phyloP scores from a whole-genome alignment of 2,329 filamentous ascomycete genomes.

The Sporothrix sp. region DNA sequence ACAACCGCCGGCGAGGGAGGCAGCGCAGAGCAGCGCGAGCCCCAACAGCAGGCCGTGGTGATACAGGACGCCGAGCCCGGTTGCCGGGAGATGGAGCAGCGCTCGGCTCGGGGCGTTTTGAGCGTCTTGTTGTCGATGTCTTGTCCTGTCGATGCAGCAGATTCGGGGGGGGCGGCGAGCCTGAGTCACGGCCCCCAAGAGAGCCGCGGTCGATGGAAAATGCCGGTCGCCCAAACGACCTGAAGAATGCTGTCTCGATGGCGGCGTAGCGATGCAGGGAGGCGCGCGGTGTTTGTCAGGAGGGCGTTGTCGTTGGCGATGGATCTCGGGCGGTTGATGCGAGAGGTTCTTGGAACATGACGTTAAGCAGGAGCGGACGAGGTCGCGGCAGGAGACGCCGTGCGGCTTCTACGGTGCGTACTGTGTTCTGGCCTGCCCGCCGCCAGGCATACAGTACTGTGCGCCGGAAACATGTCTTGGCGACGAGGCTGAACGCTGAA shows the following conservation, averaged over 20 bases:
- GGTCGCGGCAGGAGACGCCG: neutral
- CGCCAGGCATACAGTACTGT: neutral
- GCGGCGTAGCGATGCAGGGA: too few species aligned
- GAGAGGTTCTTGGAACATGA: neutral
- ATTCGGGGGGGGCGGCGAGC: too few species aligned
- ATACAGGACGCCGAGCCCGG: neutral
- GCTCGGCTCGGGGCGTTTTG: neutral
- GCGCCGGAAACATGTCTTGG: neutral
- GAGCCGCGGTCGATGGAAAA: too few species aligned
- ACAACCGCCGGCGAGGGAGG: neutral
- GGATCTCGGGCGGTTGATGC: too few species aligned
- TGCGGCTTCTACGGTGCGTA: neutral
- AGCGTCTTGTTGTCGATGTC: too few species aligned
- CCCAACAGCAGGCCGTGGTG: neutral
- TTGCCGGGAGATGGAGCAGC: neutral
- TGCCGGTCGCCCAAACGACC: too few species aligned
- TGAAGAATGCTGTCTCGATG: too few species aligned
- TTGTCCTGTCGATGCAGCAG: too few species aligned
- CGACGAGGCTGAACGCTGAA: constrained; percentile 2
- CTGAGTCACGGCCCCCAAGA: too few species aligned
- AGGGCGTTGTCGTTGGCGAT: neutral
- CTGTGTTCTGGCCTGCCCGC: neutral
- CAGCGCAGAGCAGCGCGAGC: neutral
- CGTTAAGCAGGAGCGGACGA: neutral
- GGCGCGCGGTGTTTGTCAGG: too few species aligned